Evolutionary conservation across 2,329 filamentous ascomycete genomes (phyloP), one percentile per base, ranked within the genome.

Genomic region (Hymenoscyphus albidus): DNA sequence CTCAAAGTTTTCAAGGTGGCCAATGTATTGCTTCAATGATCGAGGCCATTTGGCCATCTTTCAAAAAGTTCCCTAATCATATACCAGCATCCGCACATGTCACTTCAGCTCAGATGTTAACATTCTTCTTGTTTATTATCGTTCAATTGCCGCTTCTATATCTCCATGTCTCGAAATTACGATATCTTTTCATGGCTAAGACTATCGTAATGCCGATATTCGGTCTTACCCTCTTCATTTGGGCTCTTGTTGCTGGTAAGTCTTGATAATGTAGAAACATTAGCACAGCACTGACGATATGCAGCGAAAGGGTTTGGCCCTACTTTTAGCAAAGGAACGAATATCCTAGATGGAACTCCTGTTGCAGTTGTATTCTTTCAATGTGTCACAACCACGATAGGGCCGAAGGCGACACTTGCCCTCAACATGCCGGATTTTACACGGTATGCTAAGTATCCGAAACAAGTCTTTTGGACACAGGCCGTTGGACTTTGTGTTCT

Each of bases 41-140:
- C 27, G 75, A 75, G 9, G 78, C 79, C 16, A 77, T 79, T 59
- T 86, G 83, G 81, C 84, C 85, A 0, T 82, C 80, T 10, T 87
- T 84, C 68, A 75, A 80, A 2, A 76, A 76, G 0, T 68, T 68
- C 54, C 76, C 86, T 3, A 87, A 88, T 69, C 76, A 78, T 22
- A 78, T 87, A 3, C 77, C 74, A 1, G 76, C 73, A 2, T 79
- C 81, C 38, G 62, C 65, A 16, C 83, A 84, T 32, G 84, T 86
- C 51, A 83, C 81, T 3, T 84, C 81, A 3, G 80, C 84, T 65
- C 81, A 82, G n/a, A 78, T 88, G 78, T 70, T 85, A 18, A 79
- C 78, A 42, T 84, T 84, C 69, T 81, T 87, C 67, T 69, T 87
- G 32, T 70, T 70, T 63, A 69, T 68, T 58, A 65, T 70, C 42